phyloP scores from a whole-genome alignment of 2,329 filamentous ascomycete species.

The Ramularia collo-cygni region DNA sequence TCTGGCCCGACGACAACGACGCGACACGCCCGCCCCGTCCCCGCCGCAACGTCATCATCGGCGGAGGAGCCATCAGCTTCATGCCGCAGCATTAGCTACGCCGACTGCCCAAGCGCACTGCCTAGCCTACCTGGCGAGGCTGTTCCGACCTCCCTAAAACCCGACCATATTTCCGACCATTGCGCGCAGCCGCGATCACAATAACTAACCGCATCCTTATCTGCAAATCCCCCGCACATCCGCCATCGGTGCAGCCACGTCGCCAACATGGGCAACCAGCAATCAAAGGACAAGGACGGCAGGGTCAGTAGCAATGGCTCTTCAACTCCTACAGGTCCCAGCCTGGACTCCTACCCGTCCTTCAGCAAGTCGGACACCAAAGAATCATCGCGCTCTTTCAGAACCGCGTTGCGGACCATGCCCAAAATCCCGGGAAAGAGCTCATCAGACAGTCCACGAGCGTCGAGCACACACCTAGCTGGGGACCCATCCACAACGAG shows the following conservation, averaged over 20 bases:
- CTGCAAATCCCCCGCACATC: conserved; percentile 5
- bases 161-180: background rate
- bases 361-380: conserved; percentile 90
- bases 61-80: too few relatives aligned
- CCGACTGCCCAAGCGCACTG: conserved; percentile 38
- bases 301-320: conserved; percentile 39
- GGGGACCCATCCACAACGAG: conserved; percentile 44
- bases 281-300: conserved; percentile 49
- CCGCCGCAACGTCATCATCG: too few relatives aligned
- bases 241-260: background rate
- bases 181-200: background rate
- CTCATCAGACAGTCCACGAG: conserved; percentile 69
- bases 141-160: conserved; percentile 40
- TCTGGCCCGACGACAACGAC: too few relatives aligned
- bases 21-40: too few relatives aligned
- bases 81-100: conserved; percentile 15
- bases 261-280: conserved; percentile 65
- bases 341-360: conserved; percentile 79
- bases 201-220: conserved; percentile 5
- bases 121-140: conserved; percentile 39
- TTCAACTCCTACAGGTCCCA: conserved; percentile 46
- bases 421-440: conserved; percentile 69
- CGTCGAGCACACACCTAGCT: conserved; percentile 56
- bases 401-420: conserved; percentile 64
- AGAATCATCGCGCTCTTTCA: conserved; percentile 81